phyloP scores from a whole-genome alignment of 371 early-diverging fungal genomes.

The Circinella umbellata region DNA sequence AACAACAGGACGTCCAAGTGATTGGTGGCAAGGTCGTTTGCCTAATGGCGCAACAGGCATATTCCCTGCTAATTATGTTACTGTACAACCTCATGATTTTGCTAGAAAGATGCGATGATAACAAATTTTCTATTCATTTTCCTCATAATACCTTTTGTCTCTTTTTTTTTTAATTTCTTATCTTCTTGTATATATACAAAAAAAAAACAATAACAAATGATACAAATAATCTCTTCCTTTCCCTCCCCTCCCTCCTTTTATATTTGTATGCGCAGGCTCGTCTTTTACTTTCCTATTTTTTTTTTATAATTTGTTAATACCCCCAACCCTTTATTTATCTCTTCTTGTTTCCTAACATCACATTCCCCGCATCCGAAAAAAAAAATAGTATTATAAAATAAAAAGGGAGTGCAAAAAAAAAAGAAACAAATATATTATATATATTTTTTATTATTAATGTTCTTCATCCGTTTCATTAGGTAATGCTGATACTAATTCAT shows the following conservation, averaged over 20 bases:
- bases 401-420: background rate
- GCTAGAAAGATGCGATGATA: constrained; percentile 2
- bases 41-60: constrained; percentile 84
- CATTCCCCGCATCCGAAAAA: too few species aligned
- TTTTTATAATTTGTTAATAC: constrained; percentile 4
- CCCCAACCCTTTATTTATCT: background rate
- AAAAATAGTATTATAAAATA: background rate
- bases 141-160: background rate
- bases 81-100: background rate
- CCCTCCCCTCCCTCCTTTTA: too few species aligned
- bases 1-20: constrained; percentile 66
- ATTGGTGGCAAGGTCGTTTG: constrained; percentile 94
- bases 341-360: too few species aligned
- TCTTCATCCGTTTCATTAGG: background rate
- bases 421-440: background rate
- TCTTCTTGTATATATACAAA: background rate
- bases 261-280: background rate
- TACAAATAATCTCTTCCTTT: too few species aligned
- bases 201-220: too few species aligned
- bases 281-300: background rate
- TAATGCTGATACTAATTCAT: background rate
- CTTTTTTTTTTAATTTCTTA: background rate
- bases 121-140: too few species aligned
- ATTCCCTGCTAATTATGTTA: constrained; percentile 92
- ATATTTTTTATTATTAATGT: background rate